Percentiles rank a stretch among this genome's conserved stretches.
These are phyloP conservation scores for Trichoderma reesei DNA, from an alignment of 495 filamentous ascomycete genomes.

Conservation along the genomic window DNA sequence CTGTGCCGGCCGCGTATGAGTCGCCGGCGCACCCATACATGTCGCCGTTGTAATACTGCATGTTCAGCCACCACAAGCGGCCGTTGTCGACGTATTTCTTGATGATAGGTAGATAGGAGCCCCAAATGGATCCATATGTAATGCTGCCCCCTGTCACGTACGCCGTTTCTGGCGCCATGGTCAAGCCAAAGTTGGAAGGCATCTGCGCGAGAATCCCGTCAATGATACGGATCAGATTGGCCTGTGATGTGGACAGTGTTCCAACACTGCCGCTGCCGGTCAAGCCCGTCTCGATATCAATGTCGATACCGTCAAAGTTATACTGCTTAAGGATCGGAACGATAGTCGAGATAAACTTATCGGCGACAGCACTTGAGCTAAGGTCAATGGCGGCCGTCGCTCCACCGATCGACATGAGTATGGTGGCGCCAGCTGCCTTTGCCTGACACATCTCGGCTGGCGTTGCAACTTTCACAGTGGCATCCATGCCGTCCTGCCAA, in stretches of 20 bases:
- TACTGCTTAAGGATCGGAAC: slow-evolving; percentile 18
- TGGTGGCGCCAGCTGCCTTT: slow-evolving; percentile 30
- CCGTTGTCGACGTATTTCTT: slow-evolving; percentile 21
- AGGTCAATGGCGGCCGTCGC: slow-evolving; percentile 35
- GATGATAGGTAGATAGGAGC: slow-evolving; percentile 20
- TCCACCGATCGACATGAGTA: slow-evolving; percentile 45
- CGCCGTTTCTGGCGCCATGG: slow-evolving; percentile 20
- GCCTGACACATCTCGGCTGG: slow-evolving; percentile 18
- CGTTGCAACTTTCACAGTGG: slow-evolving; percentile 12
- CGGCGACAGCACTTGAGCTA: slow-evolving; percentile 16
- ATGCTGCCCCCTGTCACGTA: slow-evolving; percentile 19
- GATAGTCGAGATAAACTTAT: slow-evolving; percentile 18
- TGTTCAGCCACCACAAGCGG: slow-evolving; percentile 19
- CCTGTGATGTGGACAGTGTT: slow-evolving; percentile 16
- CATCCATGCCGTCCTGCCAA: slow-evolving; percentile 18
- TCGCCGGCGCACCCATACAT: slow-evolving; percentile 18
- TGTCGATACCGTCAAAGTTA: slow-evolving; percentile 21
- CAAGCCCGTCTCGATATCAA: slow-evolving; percentile 22
- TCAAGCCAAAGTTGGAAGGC: slow-evolving; percentile 20
- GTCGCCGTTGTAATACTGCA: slow-evolving; percentile 22
- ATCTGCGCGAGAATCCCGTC: slow-evolving; percentile 18
- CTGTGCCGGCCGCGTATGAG: slow-evolving; percentile 17
- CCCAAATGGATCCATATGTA: slow-evolving; percentile 18
- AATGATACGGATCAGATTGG: slow-evolving; percentile 20
- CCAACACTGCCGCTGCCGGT: slow-evolving; percentile 16